phyloP scores from a whole-genome alignment of 2,329 filamentous ascomycete genomes.

The Pseudocercospora vitis region DNA sequence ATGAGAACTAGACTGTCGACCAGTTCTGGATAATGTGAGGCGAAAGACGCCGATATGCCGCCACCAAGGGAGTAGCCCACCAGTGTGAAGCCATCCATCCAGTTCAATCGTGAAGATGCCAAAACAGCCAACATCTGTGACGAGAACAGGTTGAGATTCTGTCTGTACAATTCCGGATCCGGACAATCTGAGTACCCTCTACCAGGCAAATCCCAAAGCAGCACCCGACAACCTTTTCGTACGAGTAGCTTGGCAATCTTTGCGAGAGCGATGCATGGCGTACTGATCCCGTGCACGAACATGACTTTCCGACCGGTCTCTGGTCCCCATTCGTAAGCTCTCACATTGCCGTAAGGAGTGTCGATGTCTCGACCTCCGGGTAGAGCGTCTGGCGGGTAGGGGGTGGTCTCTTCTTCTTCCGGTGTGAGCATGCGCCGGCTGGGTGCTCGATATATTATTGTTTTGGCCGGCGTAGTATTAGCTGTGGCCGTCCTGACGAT shows the following conservation, averaged over 20 bases:
- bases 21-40: constrained; percentile 66
- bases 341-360: constrained; percentile 67
- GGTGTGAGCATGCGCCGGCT: constrained; percentile 15
- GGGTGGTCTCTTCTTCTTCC: constrained; percentile 34
- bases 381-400: constrained; percentile 69
- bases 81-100: constrained; percentile 65
- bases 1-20: constrained; percentile 72
- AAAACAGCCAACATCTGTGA: constrained; percentile 71
- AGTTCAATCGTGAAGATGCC: constrained; percentile 66
- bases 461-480: constrained; percentile 9
- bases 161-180: constrained; percentile 63
- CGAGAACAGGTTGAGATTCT: constrained; percentile 72
- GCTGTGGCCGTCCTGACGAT: constrained; percentile 13
- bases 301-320: constrained; percentile 69
- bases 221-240: constrained; percentile 67
- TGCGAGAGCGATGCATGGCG: constrained; percentile 69
- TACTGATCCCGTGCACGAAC: constrained; percentile 78
- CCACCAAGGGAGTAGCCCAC: constrained; percentile 81
- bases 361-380: constrained; percentile 68
- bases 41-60: constrained; percentile 68
- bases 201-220: constrained; percentile 77
- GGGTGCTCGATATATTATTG: constrained; percentile 20
- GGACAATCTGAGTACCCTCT: constrained; percentile 76
- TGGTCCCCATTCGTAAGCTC: constrained; percentile 80
- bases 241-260: constrained; percentile 66